Base-by-base conservation (phyloP, 192 early-diverging fungal species). In the Coemansia sp. region DNA sequence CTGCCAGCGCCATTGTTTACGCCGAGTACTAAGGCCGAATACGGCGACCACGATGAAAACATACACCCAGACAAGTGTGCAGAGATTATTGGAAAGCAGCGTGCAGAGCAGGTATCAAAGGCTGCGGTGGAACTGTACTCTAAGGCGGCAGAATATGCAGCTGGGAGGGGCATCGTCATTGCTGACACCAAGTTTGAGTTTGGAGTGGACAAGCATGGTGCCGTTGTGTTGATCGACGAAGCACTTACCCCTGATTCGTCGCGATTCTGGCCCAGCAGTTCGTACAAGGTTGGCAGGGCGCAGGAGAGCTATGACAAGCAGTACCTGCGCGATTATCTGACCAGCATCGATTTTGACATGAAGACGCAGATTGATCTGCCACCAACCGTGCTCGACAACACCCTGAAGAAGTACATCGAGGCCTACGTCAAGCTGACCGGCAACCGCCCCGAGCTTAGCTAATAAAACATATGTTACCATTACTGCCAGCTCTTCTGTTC, bases 151-250 rank as follows among this genome's bases (percentile, higher is more conserved):
- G 87, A 92, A 46, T 95, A 94, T 63, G 96, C 96, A 3, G 56
- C 75, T 5, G 73, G 76, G 29, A 88, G 87, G 75, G 95, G 95
- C 31, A 97, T 99, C 61, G 94, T 99, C 57, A 99, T 99, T 83
- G 97, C 97, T 10, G 97, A 99, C 63, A 99, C 97, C 33, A 99
- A 99, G 78, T 97, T 99, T 75, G 97, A 99, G 82, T 99, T 99
- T 87, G 97, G 97, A 60, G 87, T 93, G 8, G 93, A 98, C 80
- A 80, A 84, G 32, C 61, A 91, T 17, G 92, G 92, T 63, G 84
- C 77, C 23, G 72, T 98, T 23, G 88, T 94, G 68, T 83, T 99
- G 59, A 89, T 94, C 17, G 97, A 99, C 72, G 97, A 99, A 78
- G 96, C 94, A 29, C 86, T 99, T 68, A 99, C 97, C 0, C 97